Conservation (phyloP, 352 stramenopile genomes). For the Phytophthora palmivora region DNA sequence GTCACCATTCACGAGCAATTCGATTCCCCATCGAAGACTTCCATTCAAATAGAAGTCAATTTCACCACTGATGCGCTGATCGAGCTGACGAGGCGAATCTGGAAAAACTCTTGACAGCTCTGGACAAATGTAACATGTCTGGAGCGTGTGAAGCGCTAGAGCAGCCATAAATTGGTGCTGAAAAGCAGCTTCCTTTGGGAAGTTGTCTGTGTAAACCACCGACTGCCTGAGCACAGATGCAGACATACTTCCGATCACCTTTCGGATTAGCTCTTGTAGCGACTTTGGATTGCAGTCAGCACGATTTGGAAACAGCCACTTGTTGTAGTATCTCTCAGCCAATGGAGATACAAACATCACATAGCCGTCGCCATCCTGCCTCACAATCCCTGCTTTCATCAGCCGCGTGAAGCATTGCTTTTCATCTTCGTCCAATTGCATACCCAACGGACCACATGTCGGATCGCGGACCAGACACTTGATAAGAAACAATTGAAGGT, state of each 20-base stretch:
- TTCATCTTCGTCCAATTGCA: too few relatives aligned
- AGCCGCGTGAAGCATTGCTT: constrained; percentile 5
- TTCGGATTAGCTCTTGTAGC: constrained; percentile 22
- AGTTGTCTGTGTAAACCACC: constrained; percentile 9
- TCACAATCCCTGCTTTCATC: constrained; percentile 6
- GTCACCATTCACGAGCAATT: constrained; percentile 12
- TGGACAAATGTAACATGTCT: constrained; percentile 10
- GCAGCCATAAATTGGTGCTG: constrained; percentile 23
- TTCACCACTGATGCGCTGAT: not conserved
- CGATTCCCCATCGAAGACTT: constrained; percentile 6
- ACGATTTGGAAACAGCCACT: constrained; percentile 10
- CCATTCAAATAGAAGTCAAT: constrained; percentile 17
- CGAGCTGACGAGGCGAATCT: not conserved
- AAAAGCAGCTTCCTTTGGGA: constrained; percentile 23
- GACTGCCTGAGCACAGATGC: constrained; percentile 9
- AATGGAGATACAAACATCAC: constrained; percentile 16
- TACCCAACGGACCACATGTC: too few relatives aligned
- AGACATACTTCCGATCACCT: constrained; percentile 22
- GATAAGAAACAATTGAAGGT: too few relatives aligned
- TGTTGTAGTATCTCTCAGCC: constrained; percentile 13
- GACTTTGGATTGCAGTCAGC: constrained; percentile 6
- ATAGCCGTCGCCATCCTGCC: not conserved
- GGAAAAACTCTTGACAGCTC: constrained; percentile 11
- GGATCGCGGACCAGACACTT: too few relatives aligned
- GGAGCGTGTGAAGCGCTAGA: constrained; percentile 5